phyloP scores from a whole-genome alignment of 495 filamentous ascomycete genomes.

The Neurospora africana region DNA sequence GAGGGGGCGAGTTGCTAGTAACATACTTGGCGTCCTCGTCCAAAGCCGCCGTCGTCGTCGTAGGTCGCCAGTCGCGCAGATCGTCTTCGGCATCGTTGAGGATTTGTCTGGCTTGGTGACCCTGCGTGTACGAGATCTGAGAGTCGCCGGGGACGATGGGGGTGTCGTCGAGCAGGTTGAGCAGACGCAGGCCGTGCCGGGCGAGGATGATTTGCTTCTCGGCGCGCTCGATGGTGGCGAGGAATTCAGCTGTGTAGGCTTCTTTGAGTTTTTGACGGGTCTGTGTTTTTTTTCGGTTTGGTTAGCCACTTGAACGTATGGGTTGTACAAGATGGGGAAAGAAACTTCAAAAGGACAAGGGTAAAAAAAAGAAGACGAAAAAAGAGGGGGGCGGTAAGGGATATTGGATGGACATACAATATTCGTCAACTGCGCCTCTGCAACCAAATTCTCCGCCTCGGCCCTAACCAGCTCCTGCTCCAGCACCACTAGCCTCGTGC shows the following conservation, averaged over 20 bases:
- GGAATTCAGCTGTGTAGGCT: constrained; percentile 77
- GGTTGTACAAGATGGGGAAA: too few relatives aligned
- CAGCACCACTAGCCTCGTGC: constrained; percentile 60
- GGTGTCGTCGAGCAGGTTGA: constrained; percentile 84
- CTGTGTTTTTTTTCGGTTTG: constrained; percentile 34
- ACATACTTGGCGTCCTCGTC: constrained; percentile 2
- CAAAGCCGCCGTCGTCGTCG: neutral
- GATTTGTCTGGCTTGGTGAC: constrained; percentile 59
- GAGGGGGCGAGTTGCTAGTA: neutral
- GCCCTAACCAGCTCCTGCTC: constrained; percentile 95
- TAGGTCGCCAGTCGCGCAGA: constrained; percentile 57
- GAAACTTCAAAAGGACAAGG: too few relatives aligned
- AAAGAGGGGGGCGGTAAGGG: neutral
- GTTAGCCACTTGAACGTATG: neutral
- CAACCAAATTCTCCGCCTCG: constrained; percentile 90
- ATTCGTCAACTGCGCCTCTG: constrained; percentile 93
- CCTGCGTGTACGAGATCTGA: constrained; percentile 53
- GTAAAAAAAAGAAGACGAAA: too few relatives aligned
- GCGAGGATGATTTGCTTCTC: constrained; percentile 95
- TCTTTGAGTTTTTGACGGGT: constrained; percentile 90
- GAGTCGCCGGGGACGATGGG: constrained; percentile 81
- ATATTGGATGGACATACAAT: constrained; percentile 44
- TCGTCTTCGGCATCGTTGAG: constrained; percentile 92
- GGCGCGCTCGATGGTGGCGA: constrained; percentile 82
- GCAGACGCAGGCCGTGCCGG: constrained; percentile 70